A percentile compares a stretch with the other conserved stretches of the same genome.
These are phyloP conservation scores for Boletus holoroseus DNA, from an alignment of 1,284 basidiomycete species.

Conservation along the genomic window DNA sequence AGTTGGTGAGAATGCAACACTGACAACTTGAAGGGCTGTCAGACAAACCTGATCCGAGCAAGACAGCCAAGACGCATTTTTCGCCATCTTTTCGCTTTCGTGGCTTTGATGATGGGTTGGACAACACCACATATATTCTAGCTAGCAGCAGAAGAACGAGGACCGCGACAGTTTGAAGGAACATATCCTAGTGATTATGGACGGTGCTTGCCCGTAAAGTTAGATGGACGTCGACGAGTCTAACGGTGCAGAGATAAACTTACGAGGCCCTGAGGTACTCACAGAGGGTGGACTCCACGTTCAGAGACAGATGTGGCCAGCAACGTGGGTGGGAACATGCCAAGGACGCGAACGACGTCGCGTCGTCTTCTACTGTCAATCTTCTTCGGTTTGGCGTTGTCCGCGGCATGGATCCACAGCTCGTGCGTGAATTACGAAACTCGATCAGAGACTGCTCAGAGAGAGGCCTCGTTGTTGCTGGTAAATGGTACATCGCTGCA, in stretches of 20 bases:
- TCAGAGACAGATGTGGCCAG: not conserved
- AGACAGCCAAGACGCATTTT: slow-evolving; percentile 45
- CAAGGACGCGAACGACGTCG: not conserved
- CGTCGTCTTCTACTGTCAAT: slow-evolving; percentile 2
- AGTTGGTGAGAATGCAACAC: not conserved
- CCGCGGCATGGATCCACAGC: slow-evolving; percentile 29
- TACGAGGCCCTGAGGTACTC: not conserved
- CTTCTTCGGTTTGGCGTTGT: not conserved
- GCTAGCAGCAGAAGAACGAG: slow-evolving; percentile 18
- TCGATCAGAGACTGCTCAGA: slow-evolving; percentile 59
- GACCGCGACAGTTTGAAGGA: slow-evolving; percentile 8
- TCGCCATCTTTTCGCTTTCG: slow-evolving; percentile 18
- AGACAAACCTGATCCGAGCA: slow-evolving; percentile 54
- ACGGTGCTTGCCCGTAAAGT: not conserved
- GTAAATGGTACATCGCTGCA: slow-evolving; percentile 59
- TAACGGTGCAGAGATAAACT: not conserved
- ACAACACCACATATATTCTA: slow-evolving; percentile 22
- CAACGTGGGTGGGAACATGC: slow-evolving; percentile 18
- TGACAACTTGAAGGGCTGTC: not conserved
- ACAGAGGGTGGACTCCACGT: not conserved
- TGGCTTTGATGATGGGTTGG: slow-evolving; percentile 9
- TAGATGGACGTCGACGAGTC: not conserved
- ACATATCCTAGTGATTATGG: slow-evolving; percentile 14
- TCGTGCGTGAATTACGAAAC: slow-evolving; percentile 44
- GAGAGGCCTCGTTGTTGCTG: slow-evolving; percentile 53